phyloP scores from a whole-genome alignment of 441 rosid genomes.

The Jatropha podagrica region DNA sequence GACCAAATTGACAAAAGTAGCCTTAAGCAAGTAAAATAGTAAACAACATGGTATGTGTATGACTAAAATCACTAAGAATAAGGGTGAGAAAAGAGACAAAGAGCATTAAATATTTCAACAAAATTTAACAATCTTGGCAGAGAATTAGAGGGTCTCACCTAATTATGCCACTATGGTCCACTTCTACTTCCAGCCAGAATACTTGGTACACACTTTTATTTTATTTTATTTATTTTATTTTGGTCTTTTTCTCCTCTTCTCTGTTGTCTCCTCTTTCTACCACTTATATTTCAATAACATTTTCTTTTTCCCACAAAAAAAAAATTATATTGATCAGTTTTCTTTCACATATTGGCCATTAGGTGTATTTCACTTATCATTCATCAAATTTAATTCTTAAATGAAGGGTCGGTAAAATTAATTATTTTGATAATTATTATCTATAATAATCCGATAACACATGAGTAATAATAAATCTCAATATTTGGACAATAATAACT shows the following conservation, averaged over 20 bases:
- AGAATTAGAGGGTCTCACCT: neutral
- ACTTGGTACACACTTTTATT: constrained; percentile 9
- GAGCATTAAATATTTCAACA: neutral
- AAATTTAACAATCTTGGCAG: neutral
- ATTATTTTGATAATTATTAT: too few relatives aligned
- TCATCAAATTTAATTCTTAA: neutral
- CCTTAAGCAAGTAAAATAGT: neutral
- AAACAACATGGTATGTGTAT: neutral
- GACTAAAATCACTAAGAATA: neutral
- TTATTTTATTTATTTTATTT: neutral
- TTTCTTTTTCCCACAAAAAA: neutral
- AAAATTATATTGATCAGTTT: neutral
- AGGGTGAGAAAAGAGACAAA: neutral
- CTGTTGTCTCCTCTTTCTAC: neutral
- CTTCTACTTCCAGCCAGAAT: neutral
- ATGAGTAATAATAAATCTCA: too few relatives aligned
- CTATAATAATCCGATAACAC: too few relatives aligned
- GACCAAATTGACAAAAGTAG: neutral
- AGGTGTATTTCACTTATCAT: neutral
- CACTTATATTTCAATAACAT: neutral
- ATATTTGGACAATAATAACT: too few relatives aligned
- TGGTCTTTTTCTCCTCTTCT: neutral
- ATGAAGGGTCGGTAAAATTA: neutral
- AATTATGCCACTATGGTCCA: constrained; percentile 5
- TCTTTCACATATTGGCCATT: neutral